Evolutionary conservation across 2,329 filamentous ascomycete species (phyloP).

Genomic region (Cladobotryum protrusum): DNA sequence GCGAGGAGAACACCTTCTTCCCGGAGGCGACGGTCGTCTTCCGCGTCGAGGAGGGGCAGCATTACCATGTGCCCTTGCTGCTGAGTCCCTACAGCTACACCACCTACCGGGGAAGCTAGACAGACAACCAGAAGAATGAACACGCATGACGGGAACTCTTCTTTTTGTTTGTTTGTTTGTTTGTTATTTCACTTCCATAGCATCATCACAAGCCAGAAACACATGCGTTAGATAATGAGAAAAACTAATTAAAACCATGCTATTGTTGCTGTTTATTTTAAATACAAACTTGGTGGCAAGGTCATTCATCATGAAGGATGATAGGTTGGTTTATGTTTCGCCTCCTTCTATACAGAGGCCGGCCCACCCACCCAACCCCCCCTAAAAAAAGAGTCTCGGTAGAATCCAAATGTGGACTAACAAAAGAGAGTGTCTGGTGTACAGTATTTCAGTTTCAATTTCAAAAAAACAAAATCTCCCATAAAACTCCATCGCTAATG

Average conservation of each 20-base stretch:
- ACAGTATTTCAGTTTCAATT: no score
- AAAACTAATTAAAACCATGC: no score
- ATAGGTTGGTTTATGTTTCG: background rate
- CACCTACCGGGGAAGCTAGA: slow-evolving; percentile 70
- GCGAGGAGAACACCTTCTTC: slow-evolving; percentile 54
- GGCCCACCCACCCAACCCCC: no score
- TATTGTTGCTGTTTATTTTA: no score
- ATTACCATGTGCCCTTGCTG: slow-evolving; percentile 75
- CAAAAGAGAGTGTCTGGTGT: no score
- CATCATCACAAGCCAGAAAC: no score
- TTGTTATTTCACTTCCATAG: background rate
- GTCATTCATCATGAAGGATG: no score
- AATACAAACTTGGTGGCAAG: no score
- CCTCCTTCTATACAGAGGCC: background rate
- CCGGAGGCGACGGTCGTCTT: slow-evolving; percentile 53
- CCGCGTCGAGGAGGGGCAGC: slow-evolving; percentile 50
- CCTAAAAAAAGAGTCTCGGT: background rate
- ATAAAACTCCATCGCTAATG: slow-evolving; percentile 19
- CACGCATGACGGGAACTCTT: background rate
- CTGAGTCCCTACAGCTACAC: slow-evolving; percentile 75
- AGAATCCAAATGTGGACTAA: background rate
- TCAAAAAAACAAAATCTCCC: background rate
- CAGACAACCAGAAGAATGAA: background rate
- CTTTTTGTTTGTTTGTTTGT: slow-evolving; percentile 1
- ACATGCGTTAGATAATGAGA: no score